Evolutionary conservation across 345 rosid species (phyloP), one percentile per base, ranked within the genome.

Genomic region (Physaria fendleri): DNA sequence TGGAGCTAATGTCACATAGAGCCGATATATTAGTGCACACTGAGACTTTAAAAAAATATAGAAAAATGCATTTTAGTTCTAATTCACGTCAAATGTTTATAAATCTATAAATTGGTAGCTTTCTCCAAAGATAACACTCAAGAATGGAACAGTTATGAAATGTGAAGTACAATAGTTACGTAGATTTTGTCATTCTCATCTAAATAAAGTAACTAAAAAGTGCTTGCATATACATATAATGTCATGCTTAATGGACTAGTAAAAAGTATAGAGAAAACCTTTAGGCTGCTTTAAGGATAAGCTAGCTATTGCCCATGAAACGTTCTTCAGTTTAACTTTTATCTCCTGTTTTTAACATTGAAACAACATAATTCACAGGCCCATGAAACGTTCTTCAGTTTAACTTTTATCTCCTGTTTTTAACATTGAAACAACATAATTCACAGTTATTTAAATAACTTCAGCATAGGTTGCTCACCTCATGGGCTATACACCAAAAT

Each of bases 231-330:
- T 20, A 11, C 37, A 32, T 32, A 32, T 32, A 11, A 2, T 10
- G 37, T 11, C 35, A 3, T 15, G 24, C 32, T 16, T 51, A 69
- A 45, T 54, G 42, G 27, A 44, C 62, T 13, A 35, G 34, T 2
- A 37, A 20, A 20, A 53, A 56, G 35, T 22, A 21, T 38, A 65
- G 65, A 45, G 51, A 69, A 48, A 39, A 92, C 99, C 99, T 71
- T 87, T 78, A 74, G 69, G 56, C 73, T 70, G 79, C 81, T 83
- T 87, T 82, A 75, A 63, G 69, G 87, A 60, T 33, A 89, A 77
- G 80, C 87, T 75, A 62, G 89, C 42, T 38, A 88, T 83, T 73
- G 95, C 98, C 95, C 95, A 89, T 3, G 95, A 81, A 44, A 85
- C 82, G 72, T 85, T 85, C 85, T 85, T 89, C 73, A 85, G 78